Evolutionary conservation across 2,329 filamentous ascomycete genomes (phyloP).

Genomic region (Elsinoe batatas): DNA sequence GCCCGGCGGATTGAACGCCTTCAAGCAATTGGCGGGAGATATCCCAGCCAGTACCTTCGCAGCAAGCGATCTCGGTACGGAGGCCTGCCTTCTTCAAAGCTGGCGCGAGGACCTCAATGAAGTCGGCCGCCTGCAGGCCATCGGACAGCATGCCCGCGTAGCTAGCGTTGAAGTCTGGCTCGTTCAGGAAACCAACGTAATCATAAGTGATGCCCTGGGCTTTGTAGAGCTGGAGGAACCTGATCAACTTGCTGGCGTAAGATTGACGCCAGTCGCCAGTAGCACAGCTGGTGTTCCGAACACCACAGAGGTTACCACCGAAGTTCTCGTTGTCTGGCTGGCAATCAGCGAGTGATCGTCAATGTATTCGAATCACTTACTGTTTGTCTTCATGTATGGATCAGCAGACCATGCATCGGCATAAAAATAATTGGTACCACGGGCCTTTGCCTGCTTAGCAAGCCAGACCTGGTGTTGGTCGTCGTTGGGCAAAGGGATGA

Average conservation of each 20-base stretch:
- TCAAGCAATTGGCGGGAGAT: slow-evolving; percentile 15
- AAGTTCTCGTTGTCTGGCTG: no score
- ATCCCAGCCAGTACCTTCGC: slow-evolving; percentile 36
- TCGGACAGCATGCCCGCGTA: slow-evolving; percentile 41
- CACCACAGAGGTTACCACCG: slow-evolving; percentile 33
- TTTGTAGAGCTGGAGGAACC: slow-evolving; percentile 31
- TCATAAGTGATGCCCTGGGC: no score
- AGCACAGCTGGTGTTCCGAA: slow-evolving; percentile 30
- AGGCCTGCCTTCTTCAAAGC: slow-evolving; percentile 31
- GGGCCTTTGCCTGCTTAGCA: no score
- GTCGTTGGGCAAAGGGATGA: no score
- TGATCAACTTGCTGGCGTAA: slow-evolving; percentile 40
- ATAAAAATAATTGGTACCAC: no score
- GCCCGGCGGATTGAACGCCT: slow-evolving; percentile 29
- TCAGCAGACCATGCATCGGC: no score
- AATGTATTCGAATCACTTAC: no score
- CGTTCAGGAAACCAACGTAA: no score
- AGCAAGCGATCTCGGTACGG: slow-evolving; percentile 34
- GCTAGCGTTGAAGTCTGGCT: slow-evolving; percentile 13
- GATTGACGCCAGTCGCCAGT: slow-evolving; percentile 40
- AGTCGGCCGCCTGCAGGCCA: slow-evolving; percentile 40
- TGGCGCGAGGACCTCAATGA: slow-evolving; percentile 40
- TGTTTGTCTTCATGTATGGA: no score
- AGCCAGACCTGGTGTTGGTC: no score
- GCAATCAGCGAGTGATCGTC: no score